Evolutionary conservation across 2,329 filamentous ascomycete species (phyloP), one percentile per base, ranked within the genome.

Genomic region (Penicillium sp.): DNA sequence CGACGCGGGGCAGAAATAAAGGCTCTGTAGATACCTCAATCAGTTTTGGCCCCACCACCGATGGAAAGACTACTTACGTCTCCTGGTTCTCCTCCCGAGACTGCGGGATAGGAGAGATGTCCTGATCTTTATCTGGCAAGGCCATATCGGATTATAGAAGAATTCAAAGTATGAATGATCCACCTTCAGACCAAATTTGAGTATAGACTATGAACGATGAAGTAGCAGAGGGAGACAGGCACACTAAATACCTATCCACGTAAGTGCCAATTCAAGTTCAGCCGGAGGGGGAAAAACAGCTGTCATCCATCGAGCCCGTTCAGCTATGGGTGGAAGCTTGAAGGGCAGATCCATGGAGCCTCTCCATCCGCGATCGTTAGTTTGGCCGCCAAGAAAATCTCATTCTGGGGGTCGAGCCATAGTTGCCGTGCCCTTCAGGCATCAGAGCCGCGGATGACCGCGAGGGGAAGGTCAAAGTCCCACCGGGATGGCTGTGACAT

Each of bases 1-100:
- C 92, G 81, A 58, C 92, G 80, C 5, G 92, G 96, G 3, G 92
- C 92, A 11, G 92, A 92, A 61, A 96, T 94, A 69, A 95, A 96
- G 20, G 92, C 92, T 65, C 92, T 87, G 63, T 14, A 18, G 6
- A 5, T 9, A n/a, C 52, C 5, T 11, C 51, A 28, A 48, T 53
- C 44, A 47, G 40, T 51, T n/a, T 36, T n/a, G n/a, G 5, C n/a
- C n/a, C n/a, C 33, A 20, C 40, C 22, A 36, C n/a, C n/a, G 11
- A 40, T 8, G 31, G n/a, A 6, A 42, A 7, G 22, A 57, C 25
- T 13, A 54, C 65, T 9, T 63, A 76, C 74, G 74, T 70, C 62
- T 76, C 74, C 57, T 75, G 73, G 50, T 76, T 76, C 62, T 76
- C 74, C 61, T 73, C 70, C 55, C 69, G 67, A 27, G 69, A 71